Base-by-base conservation (phyloP, 176 grass and related monocot genomes). In the Themeda triandra region DNA sequence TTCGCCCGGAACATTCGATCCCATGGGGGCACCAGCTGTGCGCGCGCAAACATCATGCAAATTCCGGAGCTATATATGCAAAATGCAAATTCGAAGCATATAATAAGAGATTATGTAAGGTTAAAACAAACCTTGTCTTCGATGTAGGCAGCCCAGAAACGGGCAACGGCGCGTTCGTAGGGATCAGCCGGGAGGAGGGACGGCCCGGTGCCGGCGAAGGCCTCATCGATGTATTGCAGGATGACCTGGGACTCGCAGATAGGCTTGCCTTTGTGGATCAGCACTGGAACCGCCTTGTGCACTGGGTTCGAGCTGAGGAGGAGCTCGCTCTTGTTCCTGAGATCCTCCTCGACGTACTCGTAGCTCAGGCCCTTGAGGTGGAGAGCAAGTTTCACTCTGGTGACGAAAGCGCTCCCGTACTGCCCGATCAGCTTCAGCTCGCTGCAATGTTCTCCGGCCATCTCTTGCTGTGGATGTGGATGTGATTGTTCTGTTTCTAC, bases 221-320 rank as follows among this genome's bases (percentile, higher is more conserved):
- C 41, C 41, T 44, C 41, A 2, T 44, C 41, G 41, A 44, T 44
- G 41, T 44, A 44, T 13, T 44, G 41, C 41, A 44, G 41, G 11
- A 44, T 44, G 41, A 44, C 6, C 41, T 10, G 41, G 11, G 41
- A 44, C 6, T 44, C 41, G 11, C 41, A 44, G 10, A 44, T 6
- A 3, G 41, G 41, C 41, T 44, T 44, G 0, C 41, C 41, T 10
- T 13, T 44, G 41, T 44, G 41, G 41, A 44, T 44, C 11, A 44
- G 41, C 41, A 44, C 41, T 10, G 41, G 41, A 12, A 44, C 41
- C 41, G 12, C 13, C 1, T 86, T 78, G 85, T 95, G 59, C 35
- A 95, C 75, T 0, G 93, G 93, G 85, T 92, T 92, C 73, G 39
- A 90, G 35, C 32, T 62, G 8, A 92, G 80, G 14, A 95, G 83